Evolutionary conservation across 768 basidiomycete genomes (phyloP).

Genomic region (Calocybe cyanea): DNA sequence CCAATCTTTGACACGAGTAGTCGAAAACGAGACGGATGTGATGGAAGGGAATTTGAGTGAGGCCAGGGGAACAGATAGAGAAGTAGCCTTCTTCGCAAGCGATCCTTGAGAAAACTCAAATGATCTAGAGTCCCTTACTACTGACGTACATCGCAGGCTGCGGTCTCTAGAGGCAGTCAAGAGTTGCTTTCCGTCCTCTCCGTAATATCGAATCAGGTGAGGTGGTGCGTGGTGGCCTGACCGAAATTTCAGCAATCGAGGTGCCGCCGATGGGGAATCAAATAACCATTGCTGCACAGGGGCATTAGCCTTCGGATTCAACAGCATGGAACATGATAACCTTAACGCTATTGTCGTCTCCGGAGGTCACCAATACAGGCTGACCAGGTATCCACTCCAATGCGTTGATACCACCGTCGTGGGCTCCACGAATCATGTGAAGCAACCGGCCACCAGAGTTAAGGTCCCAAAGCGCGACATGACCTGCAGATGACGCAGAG

Average conservation of each 20-base stretch:
- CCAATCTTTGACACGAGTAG: conserved; percentile 89
- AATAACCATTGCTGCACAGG: conserved; percentile 90
- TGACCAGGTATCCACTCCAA: conserved; percentile 94
- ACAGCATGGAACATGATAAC: conserved; percentile 33
- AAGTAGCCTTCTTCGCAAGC: conserved; percentile 74
- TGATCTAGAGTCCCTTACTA: conserved; percentile 92
- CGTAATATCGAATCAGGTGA: conserved; percentile 90
- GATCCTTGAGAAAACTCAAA: conserved; percentile 96
- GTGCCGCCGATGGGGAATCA: conserved; percentile 83
- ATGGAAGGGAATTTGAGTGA: conserved; percentile 85
- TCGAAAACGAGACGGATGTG: conserved; percentile 73
- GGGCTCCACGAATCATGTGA: conserved; percentile 84
- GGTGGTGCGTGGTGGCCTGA: conserved; percentile 92
- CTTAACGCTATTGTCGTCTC: conserved; percentile 95
- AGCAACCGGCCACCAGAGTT: conserved; percentile 76
- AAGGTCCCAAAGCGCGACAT: conserved; percentile 93
- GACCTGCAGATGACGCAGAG: conserved; percentile 80
- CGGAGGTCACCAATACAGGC: conserved; percentile 83
- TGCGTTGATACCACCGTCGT: conserved; percentile 79
- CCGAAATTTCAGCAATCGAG: conserved; percentile 86
- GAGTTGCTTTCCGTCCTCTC: conserved; percentile 94
- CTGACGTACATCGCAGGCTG: conserved; percentile 83
- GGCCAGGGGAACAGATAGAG: conserved; percentile 71
- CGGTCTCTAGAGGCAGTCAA: conserved; percentile 88
- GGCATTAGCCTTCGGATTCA: background rate